Evolutionary conservation across 2,329 filamentous ascomycete genomes (phyloP), one percentile per base, ranked within the genome.

Genomic region (Aspergillus neoniger): DNA sequence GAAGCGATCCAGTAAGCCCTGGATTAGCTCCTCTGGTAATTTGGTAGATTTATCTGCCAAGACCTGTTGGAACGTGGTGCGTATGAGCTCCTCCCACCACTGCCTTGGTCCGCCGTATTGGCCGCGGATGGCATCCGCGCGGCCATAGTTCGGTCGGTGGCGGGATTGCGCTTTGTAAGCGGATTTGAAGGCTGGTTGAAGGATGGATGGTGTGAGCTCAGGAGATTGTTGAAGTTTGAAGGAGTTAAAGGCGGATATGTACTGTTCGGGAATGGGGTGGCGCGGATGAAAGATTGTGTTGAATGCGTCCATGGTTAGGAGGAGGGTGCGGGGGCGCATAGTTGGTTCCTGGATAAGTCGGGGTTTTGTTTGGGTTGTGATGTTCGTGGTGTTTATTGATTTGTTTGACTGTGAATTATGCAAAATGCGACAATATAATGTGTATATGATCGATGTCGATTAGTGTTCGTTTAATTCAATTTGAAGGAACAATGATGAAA

Each of bases 241-340:
- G 57, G 70, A 57, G 59, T 73, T 69, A 14, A 78, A 79, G 51
- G 73, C 67, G 10, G 73, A 63, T 25, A 75, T 69, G 67, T 81
- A 81, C 64, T 79, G 76, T 7, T 71, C 66, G 6, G 74, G 68
- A 32, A 81, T 66, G 1, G 79, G 73, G 3, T 66, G 64, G 58
- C 74, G 74, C 0, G 79, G 79, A 54, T 76, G 65, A 65, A 80
- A 81, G 51, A 81, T 62, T 3, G 79, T 81, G 21, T 73, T 75
- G 59, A 81, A 79, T 36, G 79, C 79, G 66, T 81, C 79, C 43
- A 81, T 67, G 36, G 79, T 80, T 19, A 81, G 69, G 36, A 81
- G 74, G 25, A 81, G 74, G 10, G 64, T 69, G 3, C 70, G 69
- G 10, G 56, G 53, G 23, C 52, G 58, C 44, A 55, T 54, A 10